Base-by-base conservation (phyloP, 495 filamentous ascomycete species). In the Paragyromitra xinjiangensis region DNA sequence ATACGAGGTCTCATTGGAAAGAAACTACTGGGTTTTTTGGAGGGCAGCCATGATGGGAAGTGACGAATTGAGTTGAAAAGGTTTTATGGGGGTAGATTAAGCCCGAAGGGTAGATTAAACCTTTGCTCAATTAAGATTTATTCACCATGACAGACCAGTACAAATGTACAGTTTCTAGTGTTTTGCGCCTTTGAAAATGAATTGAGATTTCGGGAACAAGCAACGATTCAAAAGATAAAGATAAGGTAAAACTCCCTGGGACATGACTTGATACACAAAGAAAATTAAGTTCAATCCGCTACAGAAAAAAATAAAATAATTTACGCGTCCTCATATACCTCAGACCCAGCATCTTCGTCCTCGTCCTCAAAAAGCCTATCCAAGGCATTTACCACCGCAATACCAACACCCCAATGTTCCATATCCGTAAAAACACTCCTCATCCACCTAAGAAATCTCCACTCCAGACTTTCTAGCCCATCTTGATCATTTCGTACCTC, bases 361-460 rank as follows among this genome's bases (percentile, higher is more conserved):
- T 64, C 68, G 40, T 79, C 70, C 26, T 80, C 77, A 39, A 72
- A 77, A 2, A 80, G 62, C 19, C 78, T 61, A 77, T 80, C 78
- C 53, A 80, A 42, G 45, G 78, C 78, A 63, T 61, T 70, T n/a
- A 80, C 78, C 34, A 81, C 79, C 11, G 67, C 78, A 37, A 26
- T 34, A 1, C 79, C 79, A 24, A 81, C 79, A 22, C 73, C 78
- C 79, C 79, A 81, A 61, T 80, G 71, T 44, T 81, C 73, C 70
- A 81, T 81, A 37, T 81, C 79, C 51, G 44, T 75, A 44, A 81
- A 81, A 64, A 81, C 73, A 42, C 66, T 69, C 44, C 69, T 81
- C 78, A 81, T 81, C 79, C 79, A 81, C 45, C 73, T 62, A 62
- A 81, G 73, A 58, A 81, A 81, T 64, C 79, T 76, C 79, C 78